phyloP scores from a whole-genome alignment of 371 early-diverging fungal species.

The Fennellomyces sp. region DNA sequence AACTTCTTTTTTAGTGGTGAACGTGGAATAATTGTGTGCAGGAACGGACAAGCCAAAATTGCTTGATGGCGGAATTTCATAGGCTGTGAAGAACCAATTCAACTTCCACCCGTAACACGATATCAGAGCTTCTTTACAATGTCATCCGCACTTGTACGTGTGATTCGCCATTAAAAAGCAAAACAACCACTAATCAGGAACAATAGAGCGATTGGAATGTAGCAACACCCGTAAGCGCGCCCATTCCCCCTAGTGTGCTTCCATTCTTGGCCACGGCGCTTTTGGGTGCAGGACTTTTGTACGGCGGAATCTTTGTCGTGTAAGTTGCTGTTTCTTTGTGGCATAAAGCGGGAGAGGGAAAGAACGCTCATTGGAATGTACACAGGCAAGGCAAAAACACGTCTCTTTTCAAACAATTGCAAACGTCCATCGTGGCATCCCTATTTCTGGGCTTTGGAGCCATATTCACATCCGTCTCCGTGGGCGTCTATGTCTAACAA shows the following conservation, averaged over 20 bases:
- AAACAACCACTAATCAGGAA: too few species aligned
- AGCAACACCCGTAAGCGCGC: slow-evolving; percentile 18
- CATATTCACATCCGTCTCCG: slow-evolving; percentile 49
- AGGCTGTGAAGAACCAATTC: too few species aligned
- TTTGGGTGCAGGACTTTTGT: slow-evolving; percentile 32
- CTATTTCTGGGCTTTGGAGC: slow-evolving; percentile 48
- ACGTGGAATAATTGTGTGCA: too few species aligned
- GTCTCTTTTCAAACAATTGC: slow-evolving; percentile 36
- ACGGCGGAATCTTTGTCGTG: slow-evolving; percentile 45
- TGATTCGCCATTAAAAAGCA: too few species aligned
- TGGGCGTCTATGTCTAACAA: slow-evolving; percentile 49
- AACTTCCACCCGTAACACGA: too few species aligned
- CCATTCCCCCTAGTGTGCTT: slow-evolving; percentile 31
- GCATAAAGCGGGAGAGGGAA: not conserved
- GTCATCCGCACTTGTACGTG: not conserved
- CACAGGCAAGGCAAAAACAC: slow-evolving; percentile 44
- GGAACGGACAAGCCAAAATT: too few species aligned
- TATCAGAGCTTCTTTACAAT: not conserved
- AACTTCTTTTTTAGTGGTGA: too few species aligned
- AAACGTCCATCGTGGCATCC: slow-evolving; percentile 40
- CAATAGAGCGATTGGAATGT: slow-evolving; percentile 20
- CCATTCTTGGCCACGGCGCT: slow-evolving; percentile 33
- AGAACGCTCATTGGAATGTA: not conserved
- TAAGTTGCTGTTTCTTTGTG: slow-evolving; percentile 20
- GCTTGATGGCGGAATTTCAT: too few species aligned